Base-by-base conservation (phyloP, 2,329 filamentous ascomycete species). In the Emmonsiellopsis sp. region DNA sequence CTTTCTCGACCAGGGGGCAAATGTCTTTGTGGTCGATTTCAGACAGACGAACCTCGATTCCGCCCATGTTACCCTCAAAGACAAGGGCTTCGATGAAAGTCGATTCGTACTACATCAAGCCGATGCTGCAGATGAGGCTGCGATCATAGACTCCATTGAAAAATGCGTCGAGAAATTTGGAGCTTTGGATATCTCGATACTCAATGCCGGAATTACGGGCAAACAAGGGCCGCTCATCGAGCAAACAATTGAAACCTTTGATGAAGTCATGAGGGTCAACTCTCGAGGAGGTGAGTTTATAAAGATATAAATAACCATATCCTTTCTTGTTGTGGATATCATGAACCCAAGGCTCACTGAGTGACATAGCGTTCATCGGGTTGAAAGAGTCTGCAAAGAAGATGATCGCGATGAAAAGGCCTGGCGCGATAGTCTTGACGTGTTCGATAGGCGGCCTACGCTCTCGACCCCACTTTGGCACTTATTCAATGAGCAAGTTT, bases 1-100 rank as follows among this genome's bases (percentile, higher is more conserved):
- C 39, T 52, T 61, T 14, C 58, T 59, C 10, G 50, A 51, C 32
- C 57, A 57, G 27, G 58, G 60, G 17, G 55, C 55, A 13, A 55
- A 53, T 13, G 36, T 61, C 6, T 50, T 59, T 14, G 51, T 62
- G 14, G 21, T 61, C 5, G 60, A 62, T 45, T 45, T 59, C n/a
- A 53, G 57, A 27, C 39, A 44, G n/a, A n/a, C 14, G 10, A 42
- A 42, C 40, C 40, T 42, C 14, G 40, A 42, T 14, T 8, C 5
- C 8, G 40, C 40, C 11, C 40, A 6, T n/a, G 40, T 14, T 42
- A 8, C 14, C n/a, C 17, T 42, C 4, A 42, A 42, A 13, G 11
- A 42, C n/a, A 42, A 14, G 14, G 40, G 40, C 40, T n/a, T 42
- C 17, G 40, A 42, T 42, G 40, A 42, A 42, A 42, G 40, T 17